These are phyloP conservation scores for Metschnikowia baotianmanensis DNA, from an alignment of 805 yeast genomes.

Conservation along the genomic window DNA sequence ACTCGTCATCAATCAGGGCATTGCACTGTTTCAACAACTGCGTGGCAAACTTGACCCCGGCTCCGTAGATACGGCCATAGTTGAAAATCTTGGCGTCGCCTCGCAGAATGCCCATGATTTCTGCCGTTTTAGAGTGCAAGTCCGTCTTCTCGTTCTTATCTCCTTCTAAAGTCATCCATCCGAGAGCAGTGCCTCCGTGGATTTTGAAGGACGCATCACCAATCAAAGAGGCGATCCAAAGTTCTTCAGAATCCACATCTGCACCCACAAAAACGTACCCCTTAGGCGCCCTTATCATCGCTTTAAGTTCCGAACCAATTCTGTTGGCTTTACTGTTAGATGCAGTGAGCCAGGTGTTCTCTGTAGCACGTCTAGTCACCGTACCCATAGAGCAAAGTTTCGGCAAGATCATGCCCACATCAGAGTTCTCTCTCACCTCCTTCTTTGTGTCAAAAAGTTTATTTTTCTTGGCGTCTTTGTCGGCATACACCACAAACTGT, in stretches of 20 bases:
- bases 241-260: constrained; percentile 96
- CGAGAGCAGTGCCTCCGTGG: constrained; percentile 95
- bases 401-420: constrained; percentile 78
- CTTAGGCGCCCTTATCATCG: constrained; percentile 79
- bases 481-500: constrained; percentile 76
- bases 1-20: constrained; percentile 60
- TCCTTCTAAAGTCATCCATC: constrained; percentile 99
- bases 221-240: constrained; percentile 95
- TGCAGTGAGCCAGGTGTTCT: constrained; percentile 96
- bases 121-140: constrained; percentile 90
- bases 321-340: constrained; percentile 85
- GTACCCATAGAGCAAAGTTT: constrained; percentile 92
- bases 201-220: constrained; percentile 87
- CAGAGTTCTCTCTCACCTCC: constrained; percentile 23
- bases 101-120: constrained; percentile 82
- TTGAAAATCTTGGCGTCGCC: constrained; percentile 94
- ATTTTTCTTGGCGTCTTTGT: constrained; percentile 20
- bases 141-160: constrained; percentile 90
- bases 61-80: constrained; percentile 97
- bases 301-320: constrained; percentile 90
- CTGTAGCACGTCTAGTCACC: constrained; percentile 93
- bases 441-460: constrained; percentile 27
- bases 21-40: constrained; percentile 82
- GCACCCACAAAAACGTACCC: constrained; percentile 97
- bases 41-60: constrained; percentile 89